These are phyloP conservation scores for Crithidia fasciculata DNA, from an alignment of 208 protist genomes.

Conservation along the genomic window DNA sequence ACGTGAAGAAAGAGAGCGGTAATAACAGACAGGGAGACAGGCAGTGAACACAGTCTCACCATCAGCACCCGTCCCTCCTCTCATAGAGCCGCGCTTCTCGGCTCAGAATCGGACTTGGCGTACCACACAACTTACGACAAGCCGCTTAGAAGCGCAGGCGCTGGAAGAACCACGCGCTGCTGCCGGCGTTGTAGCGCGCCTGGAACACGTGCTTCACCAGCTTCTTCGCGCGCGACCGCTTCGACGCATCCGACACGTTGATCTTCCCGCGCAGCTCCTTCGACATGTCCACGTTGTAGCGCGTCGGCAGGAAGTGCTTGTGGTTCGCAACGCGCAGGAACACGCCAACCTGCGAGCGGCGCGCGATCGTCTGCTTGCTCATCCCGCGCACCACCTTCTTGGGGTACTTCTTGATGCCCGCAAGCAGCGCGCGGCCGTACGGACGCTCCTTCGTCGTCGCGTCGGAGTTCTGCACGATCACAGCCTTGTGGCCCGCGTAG, in stretches of 20 bases:
- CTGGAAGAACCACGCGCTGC: constrained; percentile 99
- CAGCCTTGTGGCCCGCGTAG: constrained; percentile 98
- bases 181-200: constrained; percentile 95
- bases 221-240: constrained; percentile 87
- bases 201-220: constrained; percentile 93
- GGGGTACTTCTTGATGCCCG: constrained; percentile 96
- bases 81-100: background rate
- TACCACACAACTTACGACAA: too few species aligned
- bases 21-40: too few species aligned
- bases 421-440: constrained; percentile 96
- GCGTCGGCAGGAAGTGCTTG: constrained; percentile 98
- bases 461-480: constrained; percentile 97
- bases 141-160: constrained; percentile 44
- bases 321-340: constrained; percentile 99
- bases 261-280: constrained; percentile 92
- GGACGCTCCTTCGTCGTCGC: constrained; percentile 90
- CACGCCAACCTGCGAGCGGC: constrained; percentile 93
- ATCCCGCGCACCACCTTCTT: constrained; percentile 95
- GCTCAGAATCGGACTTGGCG: background rate
- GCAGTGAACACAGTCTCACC: too few species aligned
- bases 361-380: constrained; percentile 93
- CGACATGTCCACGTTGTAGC: constrained; percentile 95
- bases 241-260: constrained; percentile 89
- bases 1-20: too few species aligned
- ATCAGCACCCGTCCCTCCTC: too few species aligned